Evolutionary conservation across 1,284 basidiomycete species (phyloP).

Genomic region (Pseudozyma sp.): DNA sequence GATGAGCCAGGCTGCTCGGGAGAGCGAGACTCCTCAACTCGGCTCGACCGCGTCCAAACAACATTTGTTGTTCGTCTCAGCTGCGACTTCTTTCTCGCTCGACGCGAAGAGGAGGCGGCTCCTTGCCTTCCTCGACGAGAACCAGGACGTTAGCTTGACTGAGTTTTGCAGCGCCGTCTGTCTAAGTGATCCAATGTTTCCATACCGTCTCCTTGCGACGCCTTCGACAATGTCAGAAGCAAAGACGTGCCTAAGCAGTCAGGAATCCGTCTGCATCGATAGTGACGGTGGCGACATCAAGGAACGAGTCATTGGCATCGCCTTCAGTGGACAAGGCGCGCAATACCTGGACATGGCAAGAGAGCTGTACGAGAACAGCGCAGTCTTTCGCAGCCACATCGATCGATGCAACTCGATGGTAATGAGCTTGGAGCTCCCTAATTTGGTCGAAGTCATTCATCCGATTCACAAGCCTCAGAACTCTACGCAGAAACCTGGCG

Average conservation of each 20-base stretch:
- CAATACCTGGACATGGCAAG: constrained; percentile 51
- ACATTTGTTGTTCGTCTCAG: constrained; percentile 34
- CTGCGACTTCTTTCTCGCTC: constrained; percentile 41
- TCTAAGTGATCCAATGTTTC: constrained; percentile 39
- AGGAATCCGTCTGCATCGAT: constrained; percentile 28
- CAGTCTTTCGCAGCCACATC: constrained; percentile 31
- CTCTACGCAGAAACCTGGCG: not conserved
- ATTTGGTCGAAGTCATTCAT: constrained; percentile 36
- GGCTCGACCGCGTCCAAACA: not conserved
- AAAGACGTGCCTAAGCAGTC: constrained; percentile 29
- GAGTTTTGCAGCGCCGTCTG: constrained; percentile 49
- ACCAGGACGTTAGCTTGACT: constrained; percentile 15
- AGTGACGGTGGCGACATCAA: not conserved
- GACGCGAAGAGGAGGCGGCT: constrained; percentile 39
- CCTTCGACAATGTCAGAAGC: constrained; percentile 24
- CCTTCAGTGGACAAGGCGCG: constrained; percentile 51
- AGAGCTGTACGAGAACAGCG: constrained; percentile 33
- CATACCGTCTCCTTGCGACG: constrained; percentile 26
- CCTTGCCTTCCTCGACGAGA: constrained; percentile 28
- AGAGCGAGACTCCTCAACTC: not conserved
- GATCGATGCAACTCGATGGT: constrained; percentile 40
- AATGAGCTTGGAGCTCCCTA: constrained; percentile 19
- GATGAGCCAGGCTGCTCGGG: constrained; percentile 11
- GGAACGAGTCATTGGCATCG: constrained; percentile 17
- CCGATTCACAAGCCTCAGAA: not conserved